Evolutionary conservation across 2,329 filamentous ascomycete genomes (phyloP).

Genomic region (Alternaria sp.): DNA sequence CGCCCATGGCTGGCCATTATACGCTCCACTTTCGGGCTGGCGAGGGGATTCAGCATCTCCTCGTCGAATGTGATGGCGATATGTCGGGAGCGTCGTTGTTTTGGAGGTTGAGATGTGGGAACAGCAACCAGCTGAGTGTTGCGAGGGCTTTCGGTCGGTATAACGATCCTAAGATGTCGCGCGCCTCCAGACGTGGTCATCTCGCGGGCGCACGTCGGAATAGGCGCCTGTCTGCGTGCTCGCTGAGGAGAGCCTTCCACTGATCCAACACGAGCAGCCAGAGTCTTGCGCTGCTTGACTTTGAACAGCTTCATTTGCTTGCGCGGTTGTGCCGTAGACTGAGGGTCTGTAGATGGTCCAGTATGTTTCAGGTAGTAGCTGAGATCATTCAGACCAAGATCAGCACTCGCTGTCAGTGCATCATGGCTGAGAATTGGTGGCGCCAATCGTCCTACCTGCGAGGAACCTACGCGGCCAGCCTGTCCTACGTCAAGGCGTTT

Average conservation of each 20-base stretch:
- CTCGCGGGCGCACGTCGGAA: slow-evolving; percentile 36
- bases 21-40: slow-evolving; percentile 23
- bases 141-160: slow-evolving; percentile 22
- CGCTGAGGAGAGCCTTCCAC: slow-evolving; percentile 29
- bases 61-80: slow-evolving; percentile 32
- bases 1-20: slow-evolving; percentile 19
- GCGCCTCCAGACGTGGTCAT: slow-evolving; percentile 36
- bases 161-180: slow-evolving; percentile 39
- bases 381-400: slow-evolving; percentile 38
- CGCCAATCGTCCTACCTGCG: slow-evolving; percentile 33
- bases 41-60: slow-evolving; percentile 37
- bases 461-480: slow-evolving; percentile 23
- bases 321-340: slow-evolving; percentile 11
- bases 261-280: slow-evolving; percentile 27
- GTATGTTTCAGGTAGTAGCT: slow-evolving; percentile 40
- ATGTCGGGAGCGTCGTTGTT: slow-evolving; percentile 19
- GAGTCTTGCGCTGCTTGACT: slow-evolving; percentile 30
- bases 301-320: slow-evolving; percentile 35
- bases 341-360: slow-evolving; percentile 27
- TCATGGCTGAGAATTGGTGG: slow-evolving; percentile 43
- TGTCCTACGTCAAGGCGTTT: slow-evolving; percentile 14
- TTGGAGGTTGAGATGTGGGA: slow-evolving; percentile 4
- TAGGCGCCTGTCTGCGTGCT: slow-evolving; percentile 15
- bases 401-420: slow-evolving; percentile 34
- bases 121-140: slow-evolving; percentile 12